These are phyloP conservation scores for Candida rishiriensis DNA, from an alignment of 805 yeast genomes.

Conservation along the genomic window DNA sequence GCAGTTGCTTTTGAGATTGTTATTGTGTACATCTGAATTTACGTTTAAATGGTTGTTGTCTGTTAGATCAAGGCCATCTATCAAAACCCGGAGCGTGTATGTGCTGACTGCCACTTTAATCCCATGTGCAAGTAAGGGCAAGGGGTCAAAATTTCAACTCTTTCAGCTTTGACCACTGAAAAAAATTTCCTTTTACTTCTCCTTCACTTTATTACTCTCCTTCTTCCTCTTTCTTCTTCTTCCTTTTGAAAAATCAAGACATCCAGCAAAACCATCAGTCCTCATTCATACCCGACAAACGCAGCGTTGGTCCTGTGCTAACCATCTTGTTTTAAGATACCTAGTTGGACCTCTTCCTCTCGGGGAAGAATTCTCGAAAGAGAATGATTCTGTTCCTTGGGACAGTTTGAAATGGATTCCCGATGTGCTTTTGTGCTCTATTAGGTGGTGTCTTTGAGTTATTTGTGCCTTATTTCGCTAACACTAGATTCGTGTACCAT, in stretches of 20 bases:
- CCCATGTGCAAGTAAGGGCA: too few species aligned
- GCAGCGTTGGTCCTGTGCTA: conserved; percentile 1
- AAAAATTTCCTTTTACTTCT: too few species aligned
- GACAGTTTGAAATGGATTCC: conserved; percentile 2
- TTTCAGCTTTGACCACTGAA: too few species aligned
- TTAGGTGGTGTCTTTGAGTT: neutral
- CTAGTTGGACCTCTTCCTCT: neutral
- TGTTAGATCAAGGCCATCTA: too few species aligned
- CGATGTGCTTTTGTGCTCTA: neutral
- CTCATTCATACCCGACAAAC: conserved; percentile 3
- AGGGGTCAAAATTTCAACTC: too few species aligned
- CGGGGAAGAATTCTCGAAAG: neutral
- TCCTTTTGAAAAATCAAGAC: neutral
- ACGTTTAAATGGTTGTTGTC: too few species aligned
- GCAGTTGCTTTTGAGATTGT: too few species aligned
- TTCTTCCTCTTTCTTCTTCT: neutral
- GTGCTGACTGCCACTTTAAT: too few species aligned
- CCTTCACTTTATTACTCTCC: neutral
- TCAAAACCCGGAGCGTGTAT: too few species aligned
- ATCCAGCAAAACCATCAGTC: neutral
- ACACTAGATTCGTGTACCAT: conserved; percentile 30
- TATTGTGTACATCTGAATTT: too few species aligned
- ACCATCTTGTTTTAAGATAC: too few species aligned
- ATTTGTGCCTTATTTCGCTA: conserved; percentile 33
- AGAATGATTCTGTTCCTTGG: conserved; percentile 2